Percentiles rank a stretch among this genome's conserved stretches.
These are phyloP conservation scores for Trypanosoma boissoni DNA, from an alignment of 208 protist species.

Conservation along the genomic window DNA sequence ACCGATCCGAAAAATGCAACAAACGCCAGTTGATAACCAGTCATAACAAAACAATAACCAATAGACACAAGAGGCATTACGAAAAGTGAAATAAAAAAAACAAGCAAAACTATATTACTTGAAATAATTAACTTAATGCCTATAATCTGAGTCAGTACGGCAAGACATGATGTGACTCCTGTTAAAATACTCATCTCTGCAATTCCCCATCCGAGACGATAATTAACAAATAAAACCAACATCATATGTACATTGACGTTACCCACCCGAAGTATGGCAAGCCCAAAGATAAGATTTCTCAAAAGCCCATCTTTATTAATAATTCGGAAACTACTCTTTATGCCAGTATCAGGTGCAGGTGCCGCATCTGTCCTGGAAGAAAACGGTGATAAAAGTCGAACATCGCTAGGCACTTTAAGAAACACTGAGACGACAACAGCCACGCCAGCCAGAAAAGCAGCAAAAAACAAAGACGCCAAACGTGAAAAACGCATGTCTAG, in stretches of 20 bases:
- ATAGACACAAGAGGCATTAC: slow-evolving; percentile 18
- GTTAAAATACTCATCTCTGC: slow-evolving; percentile 33
- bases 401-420: slow-evolving; percentile 6
- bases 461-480: slow-evolving; percentile 21
- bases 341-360: neutral
- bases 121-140: slow-evolving; percentile 28
- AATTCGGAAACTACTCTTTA: slow-evolving; percentile 9
- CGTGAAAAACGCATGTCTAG: slow-evolving; percentile 28
- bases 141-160: slow-evolving; percentile 33
- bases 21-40: slow-evolving; percentile 24
- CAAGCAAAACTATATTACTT: slow-evolving; percentile 21
- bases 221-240: slow-evolving; percentile 42
- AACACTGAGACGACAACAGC: slow-evolving; percentile 7
- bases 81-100: slow-evolving; percentile 24
- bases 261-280: slow-evolving; percentile 33
- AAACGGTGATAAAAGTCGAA: neutral
- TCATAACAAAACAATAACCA: slow-evolving; percentile 22
- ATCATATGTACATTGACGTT: slow-evolving; percentile 47
- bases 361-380: neutral
- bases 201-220: slow-evolving; percentile 31
- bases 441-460: neutral
- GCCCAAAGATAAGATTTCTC: slow-evolving; percentile 22
- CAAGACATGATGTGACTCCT: slow-evolving; percentile 22
- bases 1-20: slow-evolving; percentile 21
- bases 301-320: slow-evolving; percentile 25